These are phyloP conservation scores for Trichoderma atroviride DNA, from an alignment of 2,329 filamentous ascomycete genomes.

Conservation along the genomic window DNA sequence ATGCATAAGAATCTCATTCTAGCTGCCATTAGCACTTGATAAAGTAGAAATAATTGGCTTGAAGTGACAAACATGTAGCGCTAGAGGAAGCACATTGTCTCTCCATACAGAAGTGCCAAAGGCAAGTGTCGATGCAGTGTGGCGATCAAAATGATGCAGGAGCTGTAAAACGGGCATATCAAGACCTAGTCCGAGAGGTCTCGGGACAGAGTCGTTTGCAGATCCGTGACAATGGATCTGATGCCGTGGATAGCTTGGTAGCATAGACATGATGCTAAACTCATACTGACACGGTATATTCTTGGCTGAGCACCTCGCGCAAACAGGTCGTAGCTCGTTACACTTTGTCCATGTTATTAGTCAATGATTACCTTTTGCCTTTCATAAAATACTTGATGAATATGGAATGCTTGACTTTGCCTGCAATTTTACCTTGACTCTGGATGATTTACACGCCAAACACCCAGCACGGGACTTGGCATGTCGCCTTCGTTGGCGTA, in stretches of 20 bases:
- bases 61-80: neutral
- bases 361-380: neutral
- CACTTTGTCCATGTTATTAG: neutral
- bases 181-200: neutral
- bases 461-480: slow-evolving; percentile 22
- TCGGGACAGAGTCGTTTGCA: neutral
- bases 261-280: slow-evolving; percentile 16
- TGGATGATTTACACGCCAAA: slow-evolving; percentile 17
- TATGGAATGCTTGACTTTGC: neutral
- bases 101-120: slow-evolving; percentile 19
- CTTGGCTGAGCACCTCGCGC: slow-evolving; percentile 10
- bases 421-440: slow-evolving; percentile 9
- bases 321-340: slow-evolving; percentile 15
- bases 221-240: neutral
- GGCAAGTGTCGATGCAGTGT: slow-evolving; percentile 5
- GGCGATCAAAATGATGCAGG: slow-evolving; percentile 22
- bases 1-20: slow-evolving; percentile 23
- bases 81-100: slow-evolving; percentile 18
- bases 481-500: slow-evolving; percentile 20
- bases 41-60: neutral
- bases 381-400: neutral
- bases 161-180: slow-evolving; percentile 15
- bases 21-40: neutral
- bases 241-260: neutral
- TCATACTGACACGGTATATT: slow-evolving; percentile 19